Evolutionary conservation across 2,329 filamentous ascomycete species (phyloP).

Genomic region (Incumbomyces delicatus): DNA sequence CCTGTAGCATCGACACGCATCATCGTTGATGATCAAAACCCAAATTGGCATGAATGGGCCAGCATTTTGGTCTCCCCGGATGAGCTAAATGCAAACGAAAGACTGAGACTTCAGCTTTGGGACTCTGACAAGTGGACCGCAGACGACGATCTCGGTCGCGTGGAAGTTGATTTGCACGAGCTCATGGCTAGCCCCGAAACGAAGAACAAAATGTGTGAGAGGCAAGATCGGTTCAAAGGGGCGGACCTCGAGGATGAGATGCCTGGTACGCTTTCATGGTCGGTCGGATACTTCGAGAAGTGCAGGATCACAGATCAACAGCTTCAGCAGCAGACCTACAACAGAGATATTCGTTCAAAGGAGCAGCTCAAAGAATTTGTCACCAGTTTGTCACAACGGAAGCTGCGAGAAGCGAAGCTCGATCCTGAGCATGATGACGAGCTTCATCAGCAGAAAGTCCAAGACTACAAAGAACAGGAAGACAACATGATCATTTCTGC

Average conservation of each 20-base stretch:
- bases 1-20: constrained; percentile 58
- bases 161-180: constrained; percentile 57
- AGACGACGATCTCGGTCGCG: constrained; percentile 64
- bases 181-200: constrained; percentile 52
- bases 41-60: constrained; percentile 60
- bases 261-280: constrained; percentile 61
- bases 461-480: constrained; percentile 53
- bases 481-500: constrained; percentile 59
- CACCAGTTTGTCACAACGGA: constrained; percentile 44
- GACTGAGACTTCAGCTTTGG: constrained; percentile 61
- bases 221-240: constrained; percentile 56
- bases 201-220: constrained; percentile 52
- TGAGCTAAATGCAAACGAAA: constrained; percentile 63
- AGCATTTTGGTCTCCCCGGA: constrained; percentile 61
- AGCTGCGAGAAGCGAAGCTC: constrained; percentile 53
- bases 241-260: constrained; percentile 57
- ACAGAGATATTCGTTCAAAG: constrained; percentile 47
- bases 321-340: constrained; percentile 50
- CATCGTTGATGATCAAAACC: constrained; percentile 55
- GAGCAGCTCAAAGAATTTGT: constrained; percentile 52
- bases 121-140: constrained; percentile 64
- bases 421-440: constrained; percentile 43
- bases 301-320: constrained; percentile 53
- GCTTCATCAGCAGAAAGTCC: constrained; percentile 56
- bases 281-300: constrained; percentile 62